Conservation (phyloP, 805 yeast species). For the Barnettozyma sucrosica region DNA sequence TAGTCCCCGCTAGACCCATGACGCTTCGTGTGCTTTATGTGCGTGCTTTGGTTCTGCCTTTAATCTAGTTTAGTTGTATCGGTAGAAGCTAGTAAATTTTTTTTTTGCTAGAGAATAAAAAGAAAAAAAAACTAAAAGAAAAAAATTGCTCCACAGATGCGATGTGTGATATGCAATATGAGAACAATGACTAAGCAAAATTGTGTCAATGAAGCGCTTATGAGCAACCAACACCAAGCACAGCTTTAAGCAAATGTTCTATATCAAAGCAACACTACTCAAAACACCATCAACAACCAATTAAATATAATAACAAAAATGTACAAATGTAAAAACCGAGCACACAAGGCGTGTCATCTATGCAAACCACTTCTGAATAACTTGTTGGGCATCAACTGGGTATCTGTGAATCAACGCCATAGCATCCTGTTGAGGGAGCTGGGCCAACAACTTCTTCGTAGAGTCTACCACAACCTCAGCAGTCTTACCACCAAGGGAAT, state of each 20-base stretch:
- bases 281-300: background rate
- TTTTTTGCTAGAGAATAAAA: slow-evolving; percentile 3
- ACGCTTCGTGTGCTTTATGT: background rate
- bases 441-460: slow-evolving; percentile 56
- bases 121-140: slow-evolving; percentile 5
- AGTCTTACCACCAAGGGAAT: slow-evolving; percentile 62
- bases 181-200: slow-evolving; percentile 1
- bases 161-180: no score
- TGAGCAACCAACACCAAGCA: no score
- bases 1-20: slow-evolving; percentile 82
- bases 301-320: background rate
- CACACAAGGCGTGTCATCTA: slow-evolving; percentile 9
- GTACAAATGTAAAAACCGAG: background rate
- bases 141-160: slow-evolving; percentile 3
- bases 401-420: slow-evolving; percentile 56
- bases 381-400: slow-evolving; percentile 54
- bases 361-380: slow-evolving; percentile 55
- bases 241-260: no score
- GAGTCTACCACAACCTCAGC: slow-evolving; percentile 60
- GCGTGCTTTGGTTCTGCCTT: background rate
- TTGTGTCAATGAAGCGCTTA: background rate
- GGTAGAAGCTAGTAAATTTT: background rate
- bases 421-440: slow-evolving; percentile 66
- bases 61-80: background rate
- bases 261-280: background rate